Conservation (phyloP, 176 grass and related monocot species). For the Hyparrhenia diplandra region DNA sequence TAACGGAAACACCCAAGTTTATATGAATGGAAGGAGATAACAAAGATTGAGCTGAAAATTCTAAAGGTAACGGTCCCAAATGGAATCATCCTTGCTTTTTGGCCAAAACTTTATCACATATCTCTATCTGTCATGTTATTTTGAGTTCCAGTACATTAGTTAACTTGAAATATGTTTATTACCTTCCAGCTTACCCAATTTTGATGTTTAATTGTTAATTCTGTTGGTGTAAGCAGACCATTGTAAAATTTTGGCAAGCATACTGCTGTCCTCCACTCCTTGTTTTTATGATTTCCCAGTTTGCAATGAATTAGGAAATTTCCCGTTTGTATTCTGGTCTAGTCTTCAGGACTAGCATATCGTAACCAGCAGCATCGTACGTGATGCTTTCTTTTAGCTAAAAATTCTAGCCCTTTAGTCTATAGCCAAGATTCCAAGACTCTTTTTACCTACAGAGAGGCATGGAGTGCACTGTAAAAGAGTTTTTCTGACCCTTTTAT, state of each 20-base stretch:
- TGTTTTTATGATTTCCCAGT: background rate
- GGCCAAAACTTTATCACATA: background rate
- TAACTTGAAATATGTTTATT: background rate
- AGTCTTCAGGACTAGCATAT: background rate
- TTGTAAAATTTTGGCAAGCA: background rate
- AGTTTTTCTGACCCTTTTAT: background rate
- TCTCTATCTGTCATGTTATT: background rate
- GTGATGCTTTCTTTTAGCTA: slow-evolving; percentile 1
- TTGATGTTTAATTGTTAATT: background rate
- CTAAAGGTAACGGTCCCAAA: slow-evolving; percentile 47
- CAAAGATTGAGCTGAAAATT: slow-evolving; percentile 75
- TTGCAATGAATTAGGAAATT: background rate
- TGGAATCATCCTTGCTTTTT: background rate
- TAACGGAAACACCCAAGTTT: slow-evolving; percentile 89
- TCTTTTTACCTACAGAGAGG: background rate
- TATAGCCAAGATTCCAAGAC: background rate
- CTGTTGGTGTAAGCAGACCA: background rate
- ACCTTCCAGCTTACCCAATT: background rate
- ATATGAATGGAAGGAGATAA: slow-evolving; percentile 92
- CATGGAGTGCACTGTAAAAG: background rate
- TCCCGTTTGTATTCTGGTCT: background rate
- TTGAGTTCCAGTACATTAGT: slow-evolving; percentile 10
- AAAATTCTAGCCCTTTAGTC: background rate
- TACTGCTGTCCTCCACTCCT: background rate
- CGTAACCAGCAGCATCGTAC: background rate